These are phyloP conservation scores for Hypericum androsaemum DNA, from an alignment of 345 rosid species.

Conservation along the genomic window DNA sequence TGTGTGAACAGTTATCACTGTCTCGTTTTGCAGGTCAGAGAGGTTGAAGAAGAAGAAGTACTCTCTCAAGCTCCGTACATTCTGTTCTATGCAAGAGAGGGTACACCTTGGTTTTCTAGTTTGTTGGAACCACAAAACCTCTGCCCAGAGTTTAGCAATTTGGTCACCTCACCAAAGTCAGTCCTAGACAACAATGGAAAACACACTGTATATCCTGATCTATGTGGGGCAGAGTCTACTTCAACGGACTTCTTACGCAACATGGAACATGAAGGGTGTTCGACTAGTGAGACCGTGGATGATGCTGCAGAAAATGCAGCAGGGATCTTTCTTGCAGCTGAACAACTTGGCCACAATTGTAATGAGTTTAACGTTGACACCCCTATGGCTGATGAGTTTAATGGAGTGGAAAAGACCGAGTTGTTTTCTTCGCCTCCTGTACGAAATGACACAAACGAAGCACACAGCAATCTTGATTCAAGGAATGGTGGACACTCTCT, in stretches of 20 bases:
- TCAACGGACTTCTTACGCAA: slow-evolving; percentile 9
- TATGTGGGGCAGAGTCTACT: slow-evolving; percentile 13
- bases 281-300: slow-evolving; percentile 7
- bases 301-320: slow-evolving; percentile 9
- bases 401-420: slow-evolving; percentile 11
- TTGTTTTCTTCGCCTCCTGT: slow-evolving; percentile 8
- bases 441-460: slow-evolving; percentile 13
- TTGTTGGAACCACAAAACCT: slow-evolving; percentile 31
- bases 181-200: slow-evolving; percentile 42
- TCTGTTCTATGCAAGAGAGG: slow-evolving; percentile 68
- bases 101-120: slow-evolving; percentile 60
- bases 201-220: slow-evolving; percentile 16
- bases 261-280: slow-evolving; percentile 10
- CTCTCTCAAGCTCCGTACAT: slow-evolving; percentile 67
- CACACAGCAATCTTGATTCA: slow-evolving; percentile 11
- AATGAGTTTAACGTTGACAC: slow-evolving; percentile 14
- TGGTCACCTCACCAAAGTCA: slow-evolving; percentile 59
- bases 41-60: slow-evolving; percentile 42
- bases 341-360: slow-evolving; percentile 2
- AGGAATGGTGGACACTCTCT: slow-evolving; percentile 16
- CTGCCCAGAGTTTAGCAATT: slow-evolving; percentile 11
- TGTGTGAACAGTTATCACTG: too few species aligned
- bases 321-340: neutral
- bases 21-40: slow-evolving; percentile 40
- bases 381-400: slow-evolving; percentile 11